Base-by-base conservation (phyloP, 208 protist genomes). In the Leishmania aethiopica region DNA sequence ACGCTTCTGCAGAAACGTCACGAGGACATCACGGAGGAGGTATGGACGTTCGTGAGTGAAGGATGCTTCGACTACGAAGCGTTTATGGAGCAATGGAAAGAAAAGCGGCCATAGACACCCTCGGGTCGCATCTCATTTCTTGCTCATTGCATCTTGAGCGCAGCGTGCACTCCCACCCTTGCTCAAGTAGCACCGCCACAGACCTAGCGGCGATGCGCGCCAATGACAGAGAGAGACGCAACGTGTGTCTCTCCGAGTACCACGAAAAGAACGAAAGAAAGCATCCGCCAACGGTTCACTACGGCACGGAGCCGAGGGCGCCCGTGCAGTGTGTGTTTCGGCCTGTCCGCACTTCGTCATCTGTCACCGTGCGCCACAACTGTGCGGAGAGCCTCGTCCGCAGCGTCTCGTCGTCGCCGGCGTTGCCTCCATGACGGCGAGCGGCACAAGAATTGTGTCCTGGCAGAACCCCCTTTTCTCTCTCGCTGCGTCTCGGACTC, bases 11-110 rank as follows among this genome's bases (percentile, higher is more conserved):
- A 91, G 84, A 49, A 47, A 57, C 92, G 91, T 19, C 87, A 91
- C 13, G 89, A 90, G 13, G 92, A 97, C 78, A 90, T 97, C 60
- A 86, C 85, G 5, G 92, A 95, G 13, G 93, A 96, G 74, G 91
- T 97, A 59, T 93, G 89, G 89, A 89, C 92, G 59, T 97, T 97
- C 84, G 80, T 97, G 62, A 94, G 83, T 28, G 90, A 96, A 57
- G 92, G 93, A 57, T 97, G 91, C 89, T 91, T 97, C 64, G 93
- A 96, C 79, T 97, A 97, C 72, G 72, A 79, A 1, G 86, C 86
- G 0, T 97, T 97, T 87, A 77, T 89, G 15, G 85, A 92, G 53
- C 74, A 89, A 28, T 97, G 94, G 94, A 78, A 76, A 47, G 35
- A 74, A 19, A 35, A 79, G 15, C 74, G 80, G 22, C 89, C 86